phyloP scores from a whole-genome alignment of 352 stramenopile species.

The Pythium aphanidermatum region DNA sequence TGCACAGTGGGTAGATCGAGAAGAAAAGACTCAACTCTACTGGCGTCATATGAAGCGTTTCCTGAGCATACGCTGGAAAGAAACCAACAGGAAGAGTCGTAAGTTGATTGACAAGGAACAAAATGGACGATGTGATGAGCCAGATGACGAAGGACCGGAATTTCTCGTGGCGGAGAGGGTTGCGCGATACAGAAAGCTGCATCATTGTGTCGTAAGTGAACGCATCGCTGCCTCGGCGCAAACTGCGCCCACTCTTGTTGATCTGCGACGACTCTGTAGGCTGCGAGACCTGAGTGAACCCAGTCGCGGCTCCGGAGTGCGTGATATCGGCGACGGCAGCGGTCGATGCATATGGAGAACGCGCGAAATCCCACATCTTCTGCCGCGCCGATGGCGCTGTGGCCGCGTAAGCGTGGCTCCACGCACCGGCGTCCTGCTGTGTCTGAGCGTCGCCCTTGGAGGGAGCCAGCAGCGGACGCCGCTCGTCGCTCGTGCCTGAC shows the following conservation, averaged over 20 bases:
- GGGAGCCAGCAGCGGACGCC: conserved; percentile 13
- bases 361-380: conserved; percentile 13
- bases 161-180: conserved; percentile 38
- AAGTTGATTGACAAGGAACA: conserved; percentile 73
- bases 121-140: conserved; percentile 35
- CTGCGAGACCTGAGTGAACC: conserved; percentile 2
- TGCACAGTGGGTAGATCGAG: conserved; percentile 62
- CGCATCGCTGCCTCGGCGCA: conserved; percentile 28
- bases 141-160: conserved; percentile 43
- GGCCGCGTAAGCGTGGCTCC: conserved; percentile 8
- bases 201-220: conserved; percentile 50
- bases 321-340: no score
- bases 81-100: conserved; percentile 72
- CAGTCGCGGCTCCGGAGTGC: no score
- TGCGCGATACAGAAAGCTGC: conserved; percentile 47
- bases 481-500: conserved; percentile 4
- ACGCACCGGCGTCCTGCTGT: neutral
- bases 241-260: conserved; percentile 5
- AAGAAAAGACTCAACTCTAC: conserved; percentile 63
- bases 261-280: neutral
- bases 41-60: conserved; percentile 36
- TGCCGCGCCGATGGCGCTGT: conserved; percentile 4
- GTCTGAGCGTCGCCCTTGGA: no score
- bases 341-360: neutral
- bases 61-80: conserved; percentile 51